Base-by-base conservation (phyloP, 352 stramenopile genomes). In the Globisporangium ultimum region DNA sequence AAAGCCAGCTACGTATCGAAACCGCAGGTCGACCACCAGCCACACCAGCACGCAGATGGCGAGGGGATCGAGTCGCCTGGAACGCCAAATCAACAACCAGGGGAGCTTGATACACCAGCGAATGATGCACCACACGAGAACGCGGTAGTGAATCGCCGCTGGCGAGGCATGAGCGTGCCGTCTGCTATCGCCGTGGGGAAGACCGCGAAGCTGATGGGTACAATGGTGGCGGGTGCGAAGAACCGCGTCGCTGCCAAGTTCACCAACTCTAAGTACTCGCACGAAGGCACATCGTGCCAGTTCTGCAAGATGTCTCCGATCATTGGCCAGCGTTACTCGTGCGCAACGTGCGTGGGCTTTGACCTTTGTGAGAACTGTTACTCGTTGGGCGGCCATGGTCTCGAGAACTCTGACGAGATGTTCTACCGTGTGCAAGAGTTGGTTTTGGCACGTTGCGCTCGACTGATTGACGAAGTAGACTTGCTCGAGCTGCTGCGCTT, bases 381-480 rank as follows among this genome's bases (percentile, higher is more conserved):
- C 68, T 76, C 79, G 41, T 69, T 92, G n/a, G 84, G 84, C 32
- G 81, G 82, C 28, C 84, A 94, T 63, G 84, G 84, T 1, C 66
- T 91, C 48, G 84, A 93, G 63, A 91, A 93, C 69, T 89, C 81
- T 47, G 84, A 93, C 68, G 84, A 93, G 61, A 66, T 93, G 43
- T 93, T 93, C 56, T 87, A 87, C 56, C 84, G 84, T 24, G 80
- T 89, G 46, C 80, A 93, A 58, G 83, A 92, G 61, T 70, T 94
- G 13, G 80, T 87, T 53, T 63, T 93, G 3, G 74, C 66, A 11
- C 82, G 82, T 24, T 93, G 84, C 48, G 58, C 78, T 21, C 80
- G 81, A 9, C 64, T 94, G 9, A 66, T 61, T 1, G 70, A 86
- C 17, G 78, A 92, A 48, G 68, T 88, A 11, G 80, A 91, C 45